phyloP scores from a whole-genome alignment of 2,329 filamentous ascomycete species.

The Didymella segeticola region DNA sequence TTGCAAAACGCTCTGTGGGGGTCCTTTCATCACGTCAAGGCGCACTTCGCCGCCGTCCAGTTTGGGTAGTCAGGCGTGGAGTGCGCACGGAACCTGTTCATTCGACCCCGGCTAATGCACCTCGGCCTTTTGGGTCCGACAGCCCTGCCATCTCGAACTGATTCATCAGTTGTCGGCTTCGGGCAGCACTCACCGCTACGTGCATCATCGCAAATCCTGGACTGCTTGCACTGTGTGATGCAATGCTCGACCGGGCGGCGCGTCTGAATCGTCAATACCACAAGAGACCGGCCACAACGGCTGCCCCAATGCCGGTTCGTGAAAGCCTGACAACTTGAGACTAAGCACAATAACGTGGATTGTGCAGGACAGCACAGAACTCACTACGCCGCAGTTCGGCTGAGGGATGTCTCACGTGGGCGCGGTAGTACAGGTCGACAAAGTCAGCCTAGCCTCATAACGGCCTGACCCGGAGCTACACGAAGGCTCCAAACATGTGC shows the following conservation, averaged over 20 bases:
- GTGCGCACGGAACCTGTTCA: conserved; percentile 46
- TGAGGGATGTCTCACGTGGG: conserved; percentile 39
- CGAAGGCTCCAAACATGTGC: conserved; percentile 29
- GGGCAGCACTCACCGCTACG: conserved; percentile 47
- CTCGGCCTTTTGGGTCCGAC: conserved; percentile 41
- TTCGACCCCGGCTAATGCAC: conserved; percentile 42
- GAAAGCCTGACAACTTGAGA: conserved; percentile 20
- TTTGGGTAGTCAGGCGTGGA: conserved; percentile 36
- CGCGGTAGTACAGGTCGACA: conserved; percentile 21
- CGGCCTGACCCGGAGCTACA: conserved; percentile 44
- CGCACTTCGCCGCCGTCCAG: conserved; percentile 26
- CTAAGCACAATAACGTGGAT: conserved; percentile 38
- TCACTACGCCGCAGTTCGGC: conserved; percentile 35
- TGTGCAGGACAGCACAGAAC: conserved; percentile 37
- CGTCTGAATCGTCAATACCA: conserved; percentile 7
- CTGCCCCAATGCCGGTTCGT: conserved; percentile 16
- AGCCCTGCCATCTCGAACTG: conserved; percentile 37
- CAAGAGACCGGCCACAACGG: conserved; percentile 9
- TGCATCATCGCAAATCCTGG: conserved; percentile 37
- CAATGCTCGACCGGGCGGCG: conserved; percentile 28
- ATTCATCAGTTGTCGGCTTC: conserved; percentile 38
- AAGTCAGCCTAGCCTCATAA: conserved; percentile 23
- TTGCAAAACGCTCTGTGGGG: conserved; percentile 30
- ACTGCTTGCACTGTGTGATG: conserved; percentile 29
- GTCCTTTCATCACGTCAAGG: conserved; percentile 29